Percentiles rank a stretch among this genome's conserved stretches.
phyloP scores from a whole-genome alignment of 2,329 filamentous ascomycete genomes.

The Sclerotiophoma versabilis region DNA sequence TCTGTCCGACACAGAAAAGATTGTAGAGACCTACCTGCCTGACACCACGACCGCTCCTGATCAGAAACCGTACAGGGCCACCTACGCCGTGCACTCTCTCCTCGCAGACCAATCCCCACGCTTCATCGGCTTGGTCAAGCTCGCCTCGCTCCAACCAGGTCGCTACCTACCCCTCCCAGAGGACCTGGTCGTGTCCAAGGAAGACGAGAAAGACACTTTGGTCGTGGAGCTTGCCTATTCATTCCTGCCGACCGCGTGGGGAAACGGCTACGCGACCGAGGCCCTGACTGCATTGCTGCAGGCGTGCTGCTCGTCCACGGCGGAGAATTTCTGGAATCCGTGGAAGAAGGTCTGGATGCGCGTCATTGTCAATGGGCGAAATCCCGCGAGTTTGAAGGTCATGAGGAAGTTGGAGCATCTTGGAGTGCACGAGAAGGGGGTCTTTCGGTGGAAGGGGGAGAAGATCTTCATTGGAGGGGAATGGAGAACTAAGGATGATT shows the following conservation, averaged over 20 bases:
- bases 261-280: conserved; percentile 31
- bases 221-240: conserved; percentile 32
- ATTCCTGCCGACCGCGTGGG: conserved; percentile 32
- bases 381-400: conserved; percentile 39
- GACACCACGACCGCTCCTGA: not conserved
- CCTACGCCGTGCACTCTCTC: conserved; percentile 1
- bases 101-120: not conserved
- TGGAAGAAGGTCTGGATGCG: conserved; percentile 40
- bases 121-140: conserved; percentile 36
- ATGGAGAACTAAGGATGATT: conserved; percentile 29
- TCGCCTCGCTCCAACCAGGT: conserved; percentile 23
- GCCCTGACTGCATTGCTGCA: conserved; percentile 33
- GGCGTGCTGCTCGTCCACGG: not conserved
- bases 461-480: conserved; percentile 32
- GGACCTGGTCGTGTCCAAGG: not conserved
- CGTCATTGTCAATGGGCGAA: conserved; percentile 42
- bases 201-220: conserved; percentile 16
- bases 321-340: conserved; percentile 30
- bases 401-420: conserved; percentile 32
- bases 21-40: not conserved
- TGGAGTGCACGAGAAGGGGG: conserved; percentile 34
- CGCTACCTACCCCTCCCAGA: conserved; percentile 3
- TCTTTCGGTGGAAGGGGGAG: conserved; percentile 37
- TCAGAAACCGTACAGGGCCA: not conserved
- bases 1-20: not conserved